A percentile compares a stretch with the other conserved stretches of the same genome.
These are phyloP conservation scores for Metschnikowia vanudenii DNA, from an alignment of 805 yeast genomes.

Conservation along the genomic window DNA sequence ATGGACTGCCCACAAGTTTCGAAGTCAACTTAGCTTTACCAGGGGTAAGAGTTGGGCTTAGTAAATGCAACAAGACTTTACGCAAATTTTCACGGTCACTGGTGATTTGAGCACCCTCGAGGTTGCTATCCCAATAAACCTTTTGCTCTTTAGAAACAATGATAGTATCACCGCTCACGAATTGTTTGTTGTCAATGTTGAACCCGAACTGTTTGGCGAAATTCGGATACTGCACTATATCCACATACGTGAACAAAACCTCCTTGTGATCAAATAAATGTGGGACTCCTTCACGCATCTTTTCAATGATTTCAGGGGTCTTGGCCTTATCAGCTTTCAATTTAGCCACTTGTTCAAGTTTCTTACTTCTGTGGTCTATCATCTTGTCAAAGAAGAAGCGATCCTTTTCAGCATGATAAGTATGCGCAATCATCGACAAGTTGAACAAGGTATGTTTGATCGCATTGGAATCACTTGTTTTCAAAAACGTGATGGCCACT, in stretches of 20 bases:
- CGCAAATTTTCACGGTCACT: slow-evolving; percentile 33
- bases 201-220: slow-evolving; percentile 34
- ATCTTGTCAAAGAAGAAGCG: slow-evolving; percentile 39
- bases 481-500: slow-evolving; percentile 50
- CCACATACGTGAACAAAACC: slow-evolving; percentile 50
- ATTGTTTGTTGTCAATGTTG: slow-evolving; percentile 34
- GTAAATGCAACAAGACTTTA: slow-evolving; percentile 37
- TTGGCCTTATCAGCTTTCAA: slow-evolving; percentile 46
- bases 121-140: slow-evolving; percentile 32
- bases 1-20: slow-evolving; percentile 46
- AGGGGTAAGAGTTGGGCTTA: slow-evolving; percentile 32
- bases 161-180: slow-evolving; percentile 54
- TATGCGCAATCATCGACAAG: slow-evolving; percentile 47
- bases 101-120: slow-evolving; percentile 36
- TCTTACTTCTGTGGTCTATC: slow-evolving; percentile 28
- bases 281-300: slow-evolving; percentile 50
- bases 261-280: slow-evolving; percentile 44
- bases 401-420: slow-evolving; percentile 46
- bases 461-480: slow-evolving; percentile 34
- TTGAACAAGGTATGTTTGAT: slow-evolving; percentile 36
- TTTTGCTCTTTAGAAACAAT: slow-evolving; percentile 47
- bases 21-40: slow-evolving; percentile 16
- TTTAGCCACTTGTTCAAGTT: slow-evolving; percentile 42
- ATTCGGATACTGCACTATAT: slow-evolving; percentile 38
- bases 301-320: slow-evolving; percentile 43